Conservation (phyloP, 352 stramenopile species). For the Pythium sp. region DNA sequence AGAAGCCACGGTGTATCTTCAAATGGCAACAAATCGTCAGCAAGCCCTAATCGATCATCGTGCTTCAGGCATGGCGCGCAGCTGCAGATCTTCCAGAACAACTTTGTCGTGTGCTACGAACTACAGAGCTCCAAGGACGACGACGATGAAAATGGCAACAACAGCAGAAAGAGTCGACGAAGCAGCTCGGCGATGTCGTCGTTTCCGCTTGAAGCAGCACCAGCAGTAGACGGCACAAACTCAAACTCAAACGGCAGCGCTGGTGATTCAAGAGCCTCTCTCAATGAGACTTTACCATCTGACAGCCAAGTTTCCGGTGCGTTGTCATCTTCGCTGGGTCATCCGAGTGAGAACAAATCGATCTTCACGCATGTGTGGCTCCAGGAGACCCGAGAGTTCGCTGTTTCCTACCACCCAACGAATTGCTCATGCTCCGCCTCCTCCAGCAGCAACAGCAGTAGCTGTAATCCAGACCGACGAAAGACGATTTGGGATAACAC, state of each 20-base stretch:
- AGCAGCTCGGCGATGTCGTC: neutral
- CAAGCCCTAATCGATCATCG: neutral
- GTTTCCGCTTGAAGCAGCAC: neutral
- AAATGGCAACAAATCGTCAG: neutral
- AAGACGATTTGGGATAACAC: conserved; percentile 14
- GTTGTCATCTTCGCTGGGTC: neutral
- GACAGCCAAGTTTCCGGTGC: neutral
- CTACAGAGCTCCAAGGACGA: conserved; percentile 4
- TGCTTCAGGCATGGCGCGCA: conserved; percentile 15
- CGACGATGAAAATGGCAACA: neutral
- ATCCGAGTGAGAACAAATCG: neutral
- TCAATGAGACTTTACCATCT: neutral
- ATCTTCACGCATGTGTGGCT: conserved; percentile 17
- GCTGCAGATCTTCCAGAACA: conserved; percentile 24
- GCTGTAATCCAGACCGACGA: neutral
- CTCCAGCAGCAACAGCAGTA: neutral
- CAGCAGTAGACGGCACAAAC: neutral
- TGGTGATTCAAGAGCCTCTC: neutral
- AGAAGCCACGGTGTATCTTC: neutral
- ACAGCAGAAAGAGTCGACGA: neutral
- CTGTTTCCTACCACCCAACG: conserved; percentile 6
- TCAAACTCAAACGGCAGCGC: neutral
- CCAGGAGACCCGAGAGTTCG: neutral
- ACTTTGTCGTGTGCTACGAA: conserved; percentile 25
- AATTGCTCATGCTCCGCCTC: neutral